These are phyloP conservation scores for Yamadazyma mexicana DNA, from an alignment of 1,139 yeast species.

Conservation along the genomic window DNA sequence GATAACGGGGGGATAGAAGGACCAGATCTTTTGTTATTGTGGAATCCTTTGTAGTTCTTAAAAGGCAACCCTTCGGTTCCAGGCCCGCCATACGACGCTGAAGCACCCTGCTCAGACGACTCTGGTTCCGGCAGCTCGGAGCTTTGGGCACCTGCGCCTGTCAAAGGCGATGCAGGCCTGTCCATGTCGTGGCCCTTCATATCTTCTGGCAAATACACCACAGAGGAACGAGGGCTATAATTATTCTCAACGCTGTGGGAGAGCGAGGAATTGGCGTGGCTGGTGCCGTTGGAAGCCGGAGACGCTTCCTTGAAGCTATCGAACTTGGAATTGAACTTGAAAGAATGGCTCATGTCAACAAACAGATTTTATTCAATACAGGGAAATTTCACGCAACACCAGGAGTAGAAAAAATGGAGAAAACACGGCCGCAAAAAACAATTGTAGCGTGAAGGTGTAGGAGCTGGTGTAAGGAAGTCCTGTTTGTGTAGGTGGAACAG, in stretches of 20 bases:
- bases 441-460: no score
- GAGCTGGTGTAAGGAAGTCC: no score
- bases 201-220: slow-evolving; percentile 20
- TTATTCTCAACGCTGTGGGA: slow-evolving; percentile 13
- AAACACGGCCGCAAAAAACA: neutral
- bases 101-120: no score
- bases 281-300: neutral
- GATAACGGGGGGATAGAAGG: slow-evolving; percentile 48
- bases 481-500: no score
- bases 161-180: neutral
- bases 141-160: neutral
- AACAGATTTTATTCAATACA: neutral
- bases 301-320: slow-evolving; percentile 11
- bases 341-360: slow-evolving; percentile 10
- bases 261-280: neutral
- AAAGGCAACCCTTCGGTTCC: slow-evolving; percentile 16
- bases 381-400: no score
- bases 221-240: slow-evolving; percentile 28
- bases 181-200: neutral
- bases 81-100: no score
- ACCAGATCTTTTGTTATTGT: slow-evolving; percentile 35
- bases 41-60: slow-evolving; percentile 48
- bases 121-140: neutral
- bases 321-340: slow-evolving; percentile 14
- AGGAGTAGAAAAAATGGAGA: no score